Evolutionary conservation across 805 yeast genomes (phyloP).

Genomic region (Hanseniaspora occidentalis): DNA sequence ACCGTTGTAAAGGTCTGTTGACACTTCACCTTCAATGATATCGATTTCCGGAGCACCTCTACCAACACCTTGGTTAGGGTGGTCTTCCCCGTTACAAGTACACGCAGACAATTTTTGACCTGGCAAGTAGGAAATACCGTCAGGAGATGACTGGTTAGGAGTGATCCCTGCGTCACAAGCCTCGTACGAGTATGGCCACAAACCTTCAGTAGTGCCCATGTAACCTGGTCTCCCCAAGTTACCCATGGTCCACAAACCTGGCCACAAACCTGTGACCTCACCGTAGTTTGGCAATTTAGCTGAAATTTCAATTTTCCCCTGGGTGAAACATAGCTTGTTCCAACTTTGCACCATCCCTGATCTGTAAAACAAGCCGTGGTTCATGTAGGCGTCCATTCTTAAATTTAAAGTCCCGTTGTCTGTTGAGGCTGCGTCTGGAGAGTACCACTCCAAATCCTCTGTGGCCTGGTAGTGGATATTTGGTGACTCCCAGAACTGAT

Average conservation of each 20-base stretch:
- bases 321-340: slow-evolving; percentile 84
- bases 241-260: slow-evolving; percentile 93
- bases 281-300: slow-evolving; percentile 75
- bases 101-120: slow-evolving; percentile 74
- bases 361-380: slow-evolving; percentile 70
- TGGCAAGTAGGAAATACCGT: slow-evolving; percentile 76
- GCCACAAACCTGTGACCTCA: slow-evolving; percentile 78
- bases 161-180: slow-evolving; percentile 91
- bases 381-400: slow-evolving; percentile 69
- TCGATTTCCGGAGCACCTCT: slow-evolving; percentile 97
- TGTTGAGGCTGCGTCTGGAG: slow-evolving; percentile 80
- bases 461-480: slow-evolving; percentile 82
- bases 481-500: slow-evolving; percentile 81
- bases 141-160: slow-evolving; percentile 81
- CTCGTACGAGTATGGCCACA: slow-evolving; percentile 89
- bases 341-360: slow-evolving; percentile 89
- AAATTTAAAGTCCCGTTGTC: slow-evolving; percentile 56
- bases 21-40: slow-evolving; percentile 74
- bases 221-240: slow-evolving; percentile 89
- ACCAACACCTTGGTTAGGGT: slow-evolving; percentile 79
- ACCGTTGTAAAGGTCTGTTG: slow-evolving; percentile 31
- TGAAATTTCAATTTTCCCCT: slow-evolving; percentile 67
- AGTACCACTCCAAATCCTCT: slow-evolving; percentile 86
- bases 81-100: slow-evolving; percentile 72
- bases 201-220: slow-evolving; percentile 76